phyloP scores from a whole-genome alignment of 352 stramenopile genomes.

The Globisporangium ultimum region DNA sequence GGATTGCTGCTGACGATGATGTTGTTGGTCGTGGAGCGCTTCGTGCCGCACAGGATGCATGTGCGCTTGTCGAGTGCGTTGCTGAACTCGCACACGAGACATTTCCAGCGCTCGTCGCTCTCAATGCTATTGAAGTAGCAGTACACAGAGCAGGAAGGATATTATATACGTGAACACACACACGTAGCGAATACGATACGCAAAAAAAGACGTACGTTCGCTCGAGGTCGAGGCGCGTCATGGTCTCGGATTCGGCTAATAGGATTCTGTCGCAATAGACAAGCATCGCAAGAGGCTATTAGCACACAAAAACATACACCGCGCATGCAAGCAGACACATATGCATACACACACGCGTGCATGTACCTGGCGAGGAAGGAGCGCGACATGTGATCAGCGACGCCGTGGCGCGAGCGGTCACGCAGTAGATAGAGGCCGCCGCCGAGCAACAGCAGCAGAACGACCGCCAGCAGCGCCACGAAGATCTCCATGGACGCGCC shows the following conservation, averaged over 20 bases:
- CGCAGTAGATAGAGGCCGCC: conserved; percentile 66
- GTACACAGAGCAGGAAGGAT: neutral
- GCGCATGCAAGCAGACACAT: no score
- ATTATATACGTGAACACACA: no score
- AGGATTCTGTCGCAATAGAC: conserved; percentile 29
- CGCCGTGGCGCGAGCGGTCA: conserved; percentile 31
- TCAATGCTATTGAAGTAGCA: conserved; percentile 24
- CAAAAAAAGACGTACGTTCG: conserved; percentile 35
- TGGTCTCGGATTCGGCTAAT: conserved; percentile 47
- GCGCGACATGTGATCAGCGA: conserved; percentile 25
- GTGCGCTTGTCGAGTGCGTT: conserved; percentile 58
- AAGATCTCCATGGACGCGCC: conserved; percentile 57
- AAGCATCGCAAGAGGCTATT: no score
- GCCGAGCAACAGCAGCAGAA: conserved; percentile 63
- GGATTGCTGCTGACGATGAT: conserved; percentile 8
- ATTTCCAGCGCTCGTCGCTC: conserved; percentile 72
- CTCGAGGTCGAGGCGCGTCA: conserved; percentile 74
- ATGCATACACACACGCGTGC: neutral
- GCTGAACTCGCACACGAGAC: conserved; percentile 74
- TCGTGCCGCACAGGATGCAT: conserved; percentile 72
- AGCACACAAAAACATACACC: no score
- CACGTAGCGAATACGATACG: no score
- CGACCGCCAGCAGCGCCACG: conserved; percentile 61
- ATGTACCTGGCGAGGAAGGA: conserved; percentile 37
- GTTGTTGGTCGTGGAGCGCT: conserved; percentile 25